Evolutionary conservation across 1,139 yeast genomes (phyloP).

Genomic region (Saccharomyces hybrid): DNA sequence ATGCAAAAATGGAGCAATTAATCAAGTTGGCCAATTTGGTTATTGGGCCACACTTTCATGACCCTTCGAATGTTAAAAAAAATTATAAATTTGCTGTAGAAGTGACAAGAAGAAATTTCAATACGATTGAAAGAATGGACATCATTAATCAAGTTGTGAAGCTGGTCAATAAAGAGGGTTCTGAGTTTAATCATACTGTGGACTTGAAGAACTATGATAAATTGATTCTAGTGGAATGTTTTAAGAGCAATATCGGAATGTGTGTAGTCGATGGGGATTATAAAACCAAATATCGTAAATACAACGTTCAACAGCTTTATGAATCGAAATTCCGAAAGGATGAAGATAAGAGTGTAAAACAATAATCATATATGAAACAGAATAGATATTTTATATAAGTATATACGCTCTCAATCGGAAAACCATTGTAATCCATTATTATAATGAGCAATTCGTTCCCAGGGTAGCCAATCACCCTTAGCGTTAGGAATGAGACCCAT

Average conservation of each 20-base stretch:
- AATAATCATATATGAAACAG: neutral
- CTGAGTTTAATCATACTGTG: conserved; percentile 63
- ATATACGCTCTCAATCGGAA: conserved; percentile 10
- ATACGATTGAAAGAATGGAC: conserved; percentile 57
- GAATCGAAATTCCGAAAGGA: conserved; percentile 37
- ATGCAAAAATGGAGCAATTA: conserved; percentile 65
- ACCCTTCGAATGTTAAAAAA: conserved; percentile 36
- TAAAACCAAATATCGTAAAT: conserved; percentile 39
- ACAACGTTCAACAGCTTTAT: conserved; percentile 54
- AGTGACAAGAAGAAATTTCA: conserved; percentile 72
- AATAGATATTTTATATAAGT: neutral
- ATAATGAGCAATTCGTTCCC: conserved; percentile 49
- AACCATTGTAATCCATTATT: conserved; percentile 15
- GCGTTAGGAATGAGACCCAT: conserved; percentile 92
- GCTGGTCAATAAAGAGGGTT: conserved; percentile 46
- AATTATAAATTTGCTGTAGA: conserved; percentile 73
- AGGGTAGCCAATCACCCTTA: conserved; percentile 85
- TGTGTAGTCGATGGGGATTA: conserved; percentile 67
- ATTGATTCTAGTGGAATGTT: conserved; percentile 77
- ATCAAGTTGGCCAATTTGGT: conserved; percentile 49
- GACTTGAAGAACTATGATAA: conserved; percentile 77
- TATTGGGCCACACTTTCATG: conserved; percentile 63
- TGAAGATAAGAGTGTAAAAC: conserved; percentile 6
- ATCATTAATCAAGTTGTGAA: conserved; percentile 68
- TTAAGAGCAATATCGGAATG: conserved; percentile 75